phyloP scores from a whole-genome alignment of 495 filamentous ascomycete genomes.

The Talaromyces liani region DNA sequence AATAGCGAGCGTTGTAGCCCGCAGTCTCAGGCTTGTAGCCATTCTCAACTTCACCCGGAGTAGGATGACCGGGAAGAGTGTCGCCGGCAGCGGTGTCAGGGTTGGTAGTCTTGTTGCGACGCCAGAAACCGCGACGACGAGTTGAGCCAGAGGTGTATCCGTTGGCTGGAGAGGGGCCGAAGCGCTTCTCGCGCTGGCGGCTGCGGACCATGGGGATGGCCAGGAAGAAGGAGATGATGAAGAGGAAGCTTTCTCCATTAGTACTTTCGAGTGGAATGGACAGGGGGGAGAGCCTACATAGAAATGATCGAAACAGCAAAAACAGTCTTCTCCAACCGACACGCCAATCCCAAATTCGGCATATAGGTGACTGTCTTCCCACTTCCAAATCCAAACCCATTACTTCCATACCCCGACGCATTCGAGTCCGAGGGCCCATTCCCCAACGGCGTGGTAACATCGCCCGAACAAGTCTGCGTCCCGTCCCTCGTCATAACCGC shows the following conservation, averaged over 20 bases:
- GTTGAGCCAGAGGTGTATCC: slow-evolving; percentile 65
- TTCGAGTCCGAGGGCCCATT: slow-evolving; percentile 44
- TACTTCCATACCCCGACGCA: slow-evolving; percentile 26
- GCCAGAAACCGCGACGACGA: slow-evolving; percentile 42
- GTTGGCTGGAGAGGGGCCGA: slow-evolving; percentile 70
- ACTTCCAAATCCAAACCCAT: slow-evolving; percentile 17
- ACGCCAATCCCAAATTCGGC: slow-evolving; percentile 50
- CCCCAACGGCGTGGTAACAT: slow-evolving; percentile 60
- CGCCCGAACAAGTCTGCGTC: slow-evolving; percentile 50
- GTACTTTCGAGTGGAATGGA: neutral
- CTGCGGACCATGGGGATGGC: slow-evolving; percentile 59
- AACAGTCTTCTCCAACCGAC: slow-evolving; percentile 61
- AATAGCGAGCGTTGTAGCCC: neutral
- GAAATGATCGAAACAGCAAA: slow-evolving; percentile 73
- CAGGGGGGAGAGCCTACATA: slow-evolving; percentile 51
- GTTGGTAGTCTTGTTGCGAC: slow-evolving; percentile 33
- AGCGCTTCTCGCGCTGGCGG: slow-evolving; percentile 71
- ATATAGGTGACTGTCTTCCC: slow-evolving; percentile 6
- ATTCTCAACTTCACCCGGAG: slow-evolving; percentile 29
- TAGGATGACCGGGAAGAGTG: slow-evolving; percentile 28
- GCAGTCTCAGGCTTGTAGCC: slow-evolving; percentile 6
- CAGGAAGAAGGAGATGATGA: slow-evolving; percentile 55
- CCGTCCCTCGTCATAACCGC: slow-evolving; percentile 64
- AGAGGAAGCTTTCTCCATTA: slow-evolving; percentile 47
- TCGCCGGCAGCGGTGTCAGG: slow-evolving; percentile 23